These are phyloP conservation scores for Candida sanyiensis DNA, from an alignment of 805 yeast species.

Conservation along the genomic window DNA sequence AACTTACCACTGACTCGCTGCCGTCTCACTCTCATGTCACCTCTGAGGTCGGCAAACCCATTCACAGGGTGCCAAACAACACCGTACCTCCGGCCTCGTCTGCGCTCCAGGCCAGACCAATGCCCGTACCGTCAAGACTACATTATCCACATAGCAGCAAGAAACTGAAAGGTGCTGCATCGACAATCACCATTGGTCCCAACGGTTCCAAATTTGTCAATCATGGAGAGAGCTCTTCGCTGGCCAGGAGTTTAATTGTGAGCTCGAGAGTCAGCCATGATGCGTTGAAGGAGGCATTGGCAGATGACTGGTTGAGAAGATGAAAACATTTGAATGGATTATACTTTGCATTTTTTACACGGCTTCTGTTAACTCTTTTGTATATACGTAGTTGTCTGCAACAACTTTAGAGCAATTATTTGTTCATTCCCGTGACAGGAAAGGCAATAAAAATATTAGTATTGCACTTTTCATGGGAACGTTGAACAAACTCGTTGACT, in stretches of 20 bases:
- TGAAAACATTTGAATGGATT: too few relatives aligned
- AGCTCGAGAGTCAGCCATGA: constrained; percentile 24
- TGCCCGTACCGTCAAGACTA: too few relatives aligned
- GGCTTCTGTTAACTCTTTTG: too few relatives aligned
- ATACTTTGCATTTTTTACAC: too few relatives aligned
- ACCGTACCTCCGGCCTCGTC: too few relatives aligned
- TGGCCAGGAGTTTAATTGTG: constrained; percentile 19
- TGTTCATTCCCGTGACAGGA: too few relatives aligned
- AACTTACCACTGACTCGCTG: constrained; percentile 9
- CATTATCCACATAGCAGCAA: constrained; percentile 8
- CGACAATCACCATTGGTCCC: constrained; percentile 26
- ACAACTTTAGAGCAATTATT: too few relatives aligned
- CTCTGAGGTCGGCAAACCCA: constrained; percentile 20
- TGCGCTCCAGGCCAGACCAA: too few relatives aligned
- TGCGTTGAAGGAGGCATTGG: constrained; percentile 24
- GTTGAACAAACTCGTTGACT: too few relatives aligned
- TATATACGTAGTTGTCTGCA: too few relatives aligned
- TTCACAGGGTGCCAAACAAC: constrained; percentile 6
- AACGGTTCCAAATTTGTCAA: constrained; percentile 23
- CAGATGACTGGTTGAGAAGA: constrained; percentile 9
- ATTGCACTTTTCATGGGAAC: too few relatives aligned
- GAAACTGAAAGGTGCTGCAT: constrained; percentile 20
- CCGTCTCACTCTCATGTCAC: constrained; percentile 8
- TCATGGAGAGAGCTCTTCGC: constrained; percentile 24
- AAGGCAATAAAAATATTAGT: too few relatives aligned